Evolutionary conservation across 805 yeast genomes (phyloP).

Genomic region (Jamesozyma gamospora): DNA sequence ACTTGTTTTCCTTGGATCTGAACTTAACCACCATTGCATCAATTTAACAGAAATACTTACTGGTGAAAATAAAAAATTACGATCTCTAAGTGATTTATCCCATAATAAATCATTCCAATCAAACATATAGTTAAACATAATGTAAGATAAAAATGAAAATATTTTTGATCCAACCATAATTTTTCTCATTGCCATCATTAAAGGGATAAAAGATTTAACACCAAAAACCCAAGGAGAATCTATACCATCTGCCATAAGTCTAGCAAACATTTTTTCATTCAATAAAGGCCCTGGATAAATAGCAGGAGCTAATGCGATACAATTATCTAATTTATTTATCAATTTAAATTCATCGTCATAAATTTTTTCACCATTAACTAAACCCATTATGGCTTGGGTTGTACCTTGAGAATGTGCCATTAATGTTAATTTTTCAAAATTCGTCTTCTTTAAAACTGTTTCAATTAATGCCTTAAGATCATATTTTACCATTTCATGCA

Average conservation of each 20-base stretch:
- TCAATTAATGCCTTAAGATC: constrained; percentile 71
- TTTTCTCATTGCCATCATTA: constrained; percentile 52
- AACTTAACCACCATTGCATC: constrained; percentile 89
- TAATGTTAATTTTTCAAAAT: constrained; percentile 41
- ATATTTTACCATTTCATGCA: constrained; percentile 66
- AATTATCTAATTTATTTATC: constrained; percentile 50
- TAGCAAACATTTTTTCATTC: constrained; percentile 50
- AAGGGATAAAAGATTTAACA: constrained; percentile 63
- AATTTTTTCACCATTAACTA: constrained; percentile 37
- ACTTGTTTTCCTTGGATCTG: constrained; percentile 31
- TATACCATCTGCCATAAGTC: constrained; percentile 48
- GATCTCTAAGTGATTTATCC: constrained; percentile 53
- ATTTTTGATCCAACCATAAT: constrained; percentile 39
- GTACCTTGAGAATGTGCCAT: constrained; percentile 93
- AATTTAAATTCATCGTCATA: constrained; percentile 27
- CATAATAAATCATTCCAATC: constrained; percentile 80
- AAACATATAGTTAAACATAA: constrained; percentile 78
- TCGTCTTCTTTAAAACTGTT: constrained; percentile 38
- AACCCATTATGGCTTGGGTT: constrained; percentile 66
- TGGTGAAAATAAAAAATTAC: constrained; percentile 81
- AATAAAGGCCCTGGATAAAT: constrained; percentile 76
- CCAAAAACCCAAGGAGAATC: constrained; percentile 55
- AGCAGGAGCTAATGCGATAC: constrained; percentile 83
- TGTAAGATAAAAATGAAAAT: constrained; percentile 58
- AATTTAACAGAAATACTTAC: constrained; percentile 67